Evolutionary conservation across 2,329 filamentous ascomycete species (phyloP), one percentile per base, ranked within the genome.

Genomic region (Pezicula neosporulosa): DNA sequence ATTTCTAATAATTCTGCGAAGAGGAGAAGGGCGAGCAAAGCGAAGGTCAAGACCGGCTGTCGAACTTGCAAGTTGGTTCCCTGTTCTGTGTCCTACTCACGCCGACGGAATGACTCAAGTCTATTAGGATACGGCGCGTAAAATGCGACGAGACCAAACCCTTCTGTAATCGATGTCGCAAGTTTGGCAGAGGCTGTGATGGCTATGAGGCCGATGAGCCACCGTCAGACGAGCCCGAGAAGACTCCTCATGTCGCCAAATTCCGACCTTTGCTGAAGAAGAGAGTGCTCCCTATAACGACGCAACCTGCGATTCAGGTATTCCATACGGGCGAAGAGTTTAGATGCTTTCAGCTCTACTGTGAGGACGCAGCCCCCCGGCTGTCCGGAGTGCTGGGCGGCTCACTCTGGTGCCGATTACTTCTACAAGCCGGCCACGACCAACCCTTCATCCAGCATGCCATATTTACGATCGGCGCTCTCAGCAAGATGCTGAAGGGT

Each of bases 371-470:
- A n/a, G 55, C 55, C 13, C 53, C 51, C n/a, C 37, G 52, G 10
- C 37, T 57, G 10, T 51, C 55, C 24, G 50, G 44, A 18, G 54
- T 43, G 6, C 46, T 44, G 6, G 37, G 56, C 27, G 44, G 49
- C 6, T 53, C 47, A n/a, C 52, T 60, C 28, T 61, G 58, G 58
- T 48, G 53, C 24, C 54, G 51, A 21, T 42, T 60, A 3, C 38
- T 61, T 7, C 55, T 56, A 2, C 58, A 60, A 51, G 52, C 55
- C 36, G 54, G 53, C 19, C 54, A 56, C 33, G 38, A 50, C 27
- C 50, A 60, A 33, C 56, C 56, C 12, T 59, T 55, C 39, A 53
- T 62, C 8, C 53, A 56, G n/a, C 49, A 62, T 51, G 57, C 58
- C 1, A 55, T 62, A 24, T 56, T 60, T 15, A 53, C 60, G 16